A percentile compares a stretch with the other conserved stretches of the same genome.
Conservation (phyloP, 495 filamentous ascomycete species). For the Rhizodiscina lignyota region DNA sequence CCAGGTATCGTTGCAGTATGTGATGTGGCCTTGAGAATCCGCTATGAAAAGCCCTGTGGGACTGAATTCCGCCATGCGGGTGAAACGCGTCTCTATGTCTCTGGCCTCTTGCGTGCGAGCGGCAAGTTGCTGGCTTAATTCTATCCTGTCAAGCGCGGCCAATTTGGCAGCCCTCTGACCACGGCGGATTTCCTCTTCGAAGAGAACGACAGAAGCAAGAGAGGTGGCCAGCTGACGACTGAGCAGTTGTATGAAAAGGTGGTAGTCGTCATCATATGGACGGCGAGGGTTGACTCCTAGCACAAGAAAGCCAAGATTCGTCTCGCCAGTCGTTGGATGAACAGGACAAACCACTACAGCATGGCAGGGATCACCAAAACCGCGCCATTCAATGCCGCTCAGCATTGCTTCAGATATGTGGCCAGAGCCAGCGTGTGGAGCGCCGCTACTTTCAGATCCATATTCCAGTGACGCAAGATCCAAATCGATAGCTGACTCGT, state of each 20-base stretch:
- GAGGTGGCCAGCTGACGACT: slow-evolving; percentile 53
- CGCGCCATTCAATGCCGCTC: slow-evolving; percentile 43
- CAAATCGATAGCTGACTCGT: neutral
- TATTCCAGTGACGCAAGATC: neutral
- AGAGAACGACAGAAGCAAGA: slow-evolving; percentile 53
- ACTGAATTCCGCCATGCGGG: slow-evolving; percentile 55
- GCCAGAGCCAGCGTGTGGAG: neutral
- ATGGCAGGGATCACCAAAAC: slow-evolving; percentile 44
- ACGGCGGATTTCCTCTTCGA: slow-evolving; percentile 55
- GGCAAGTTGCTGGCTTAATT: slow-evolving; percentile 49
- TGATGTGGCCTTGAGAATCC: slow-evolving; percentile 39
- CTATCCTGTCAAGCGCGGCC: slow-evolving; percentile 46
- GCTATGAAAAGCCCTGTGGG: slow-evolving; percentile 62
- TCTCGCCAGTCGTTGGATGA: slow-evolving; percentile 47
- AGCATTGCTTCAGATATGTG: neutral
- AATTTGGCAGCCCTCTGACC: slow-evolving; percentile 48
- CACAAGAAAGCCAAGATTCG: slow-evolving; percentile 49
- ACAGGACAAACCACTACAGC: slow-evolving; percentile 54
- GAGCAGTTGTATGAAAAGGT: slow-evolving; percentile 51
- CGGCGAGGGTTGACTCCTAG: slow-evolving; percentile 52
- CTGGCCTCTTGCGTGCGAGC: slow-evolving; percentile 48
- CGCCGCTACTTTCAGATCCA: neutral
- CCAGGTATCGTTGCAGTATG: slow-evolving; percentile 61
- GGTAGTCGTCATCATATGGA: slow-evolving; percentile 53
- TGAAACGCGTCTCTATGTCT: slow-evolving; percentile 57